Base-by-base conservation (phyloP, 176 grass and related monocot genomes). In the Puya raimondii region DNA sequence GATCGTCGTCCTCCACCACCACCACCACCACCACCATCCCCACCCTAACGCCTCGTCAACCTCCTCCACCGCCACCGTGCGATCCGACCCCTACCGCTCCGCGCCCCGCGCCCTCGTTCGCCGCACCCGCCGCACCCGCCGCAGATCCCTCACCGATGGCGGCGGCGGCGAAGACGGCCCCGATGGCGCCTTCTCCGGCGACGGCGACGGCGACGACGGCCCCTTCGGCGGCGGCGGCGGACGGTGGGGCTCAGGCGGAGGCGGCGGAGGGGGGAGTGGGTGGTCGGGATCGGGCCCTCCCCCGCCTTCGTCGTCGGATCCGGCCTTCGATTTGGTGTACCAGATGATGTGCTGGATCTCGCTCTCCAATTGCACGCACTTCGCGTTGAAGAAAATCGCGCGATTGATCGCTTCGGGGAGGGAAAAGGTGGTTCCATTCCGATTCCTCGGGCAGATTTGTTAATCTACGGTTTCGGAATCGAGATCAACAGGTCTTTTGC, bases 291-390 rank as follows among this genome's bases (percentile, higher is more conserved):
- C 67, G 2, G 76, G 72, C 48, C 82, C 82, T 3, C 78, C 83
- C 7, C 64, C 79, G 47, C 52, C 50, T 49, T 81, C 79, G 1
- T 75, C 84, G 11, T 63, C 70, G 66, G 74, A 78, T 49, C 70
- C 70, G 0, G 79, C 75, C 0, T 16, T 86, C 3, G 70, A 67
- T 71, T 23, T 86, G 52, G 57, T 83, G 12, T 88, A 88, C 73
- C 73, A 83, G 73, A 77, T 88, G 64, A 80, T 88, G 80, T 88
- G 85, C 59, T 81, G 82, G 23, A 70, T 88, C 70, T 73, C 85
- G 18, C 70, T 88, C 64, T 88, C 85, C 47, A 88, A 77, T 70
- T 88, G 85, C 85, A 83, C 85, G 77, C 80, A 77, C 58, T 88
- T 88, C 42, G 85, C 85, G 47, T 16, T 80, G 49, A 74, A 81